Base-by-base conservation (phyloP, 495 filamentous ascomycete species). In the Trichoderma asperelloides region DNA sequence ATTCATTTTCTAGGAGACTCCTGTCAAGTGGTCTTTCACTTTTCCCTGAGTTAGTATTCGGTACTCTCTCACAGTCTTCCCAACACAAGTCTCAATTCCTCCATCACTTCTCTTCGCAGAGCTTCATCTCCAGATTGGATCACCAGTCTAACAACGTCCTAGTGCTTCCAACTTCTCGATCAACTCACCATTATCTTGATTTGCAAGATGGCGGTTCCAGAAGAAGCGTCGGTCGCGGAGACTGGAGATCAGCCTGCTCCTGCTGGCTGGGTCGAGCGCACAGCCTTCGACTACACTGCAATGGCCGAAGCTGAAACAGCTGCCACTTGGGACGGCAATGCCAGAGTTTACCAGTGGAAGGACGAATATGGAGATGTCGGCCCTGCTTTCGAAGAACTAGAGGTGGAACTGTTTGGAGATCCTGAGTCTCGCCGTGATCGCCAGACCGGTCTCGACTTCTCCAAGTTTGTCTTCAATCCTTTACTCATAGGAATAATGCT, bases 341-440 rank as follows among this genome's bases (percentile, higher is more conserved):
- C 87, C 30, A 71, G 70, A 1, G 83, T 87, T 18, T 98, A 98
- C 67, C 88, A 96, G 73, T 97, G 90, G 89, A 81, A 87, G 12
- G 91, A 91, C 2, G 91, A 96, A 5, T 89, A 82, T 69, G 95
- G 93, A 13, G 93, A 98, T 64, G 78, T 98, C 63, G 93, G 88
- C 37, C 95, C 94, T 5, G 76, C 76, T 47, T 78, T 85, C 69
- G 76, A 81, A 0, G 82, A 83, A 47, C 85, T 98, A 0, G 92
- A 98, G 78, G 62, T 81, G 8, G 74, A 86, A 69, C 85, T 97
- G 7, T 98, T 95, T 71, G 82, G 85, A 6, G 74, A 78, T 13
- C 68, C 81, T 65, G 65, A 78, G 68, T 62, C 74, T 41, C 74
- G 80, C 62, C 68, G 69, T 2, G 11, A 64, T 18, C 63, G 30